Base-by-base conservation (phyloP, 2,329 filamentous ascomycete species). In the Colletotrichum gloeosporioides region DNA sequence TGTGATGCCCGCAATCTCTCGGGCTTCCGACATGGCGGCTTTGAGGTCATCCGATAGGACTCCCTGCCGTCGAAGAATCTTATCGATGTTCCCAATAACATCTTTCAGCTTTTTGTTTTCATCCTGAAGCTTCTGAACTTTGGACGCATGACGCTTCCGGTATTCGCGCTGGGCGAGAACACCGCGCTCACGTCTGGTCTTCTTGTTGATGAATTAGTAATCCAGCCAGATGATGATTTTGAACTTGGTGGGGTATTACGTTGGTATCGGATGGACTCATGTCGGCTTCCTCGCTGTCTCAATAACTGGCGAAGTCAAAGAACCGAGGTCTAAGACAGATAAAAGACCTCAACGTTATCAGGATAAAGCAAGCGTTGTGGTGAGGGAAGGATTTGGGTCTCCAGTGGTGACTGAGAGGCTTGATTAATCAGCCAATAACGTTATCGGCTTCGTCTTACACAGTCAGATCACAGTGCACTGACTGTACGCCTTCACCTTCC, bases 91-190 rank as follows among this genome's bases (percentile, higher is more conserved):
- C 3, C 15, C 34, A 36, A 79, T 77, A 34, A 65, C 49, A 4
- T 72, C 49, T 34, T 69, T 75, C 12, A 80, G 71, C 6, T 34
- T 67, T 22, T 62, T 69, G 62, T 79, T 79, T 55, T 80, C 79
- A 7, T 79, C 76, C 10, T 80, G 73, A 1, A 80, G 72, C 4
- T 36, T 67, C 49, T 78, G 77, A 2, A 79, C 72, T 53, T 78
- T 79, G n/a, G 77, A 73, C 0, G 79, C 78, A 32, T 79, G 78
- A 8, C 79, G 78, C 61, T 79, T 79, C 27, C 79, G 79, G 15
- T 79, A 80, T 18, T 77, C 78, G 32, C 79, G 78, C 44, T 80
- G 79, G 8, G 79, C 78, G 22, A 79, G 66, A 13, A 78, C 76
- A 4, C 79, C 78, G 10, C 78, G 77, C 62, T 79, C 78, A 16